Base-by-base conservation (phyloP, 495 filamentous ascomycete genomes). In the Penicillium maclennaniae region DNA sequence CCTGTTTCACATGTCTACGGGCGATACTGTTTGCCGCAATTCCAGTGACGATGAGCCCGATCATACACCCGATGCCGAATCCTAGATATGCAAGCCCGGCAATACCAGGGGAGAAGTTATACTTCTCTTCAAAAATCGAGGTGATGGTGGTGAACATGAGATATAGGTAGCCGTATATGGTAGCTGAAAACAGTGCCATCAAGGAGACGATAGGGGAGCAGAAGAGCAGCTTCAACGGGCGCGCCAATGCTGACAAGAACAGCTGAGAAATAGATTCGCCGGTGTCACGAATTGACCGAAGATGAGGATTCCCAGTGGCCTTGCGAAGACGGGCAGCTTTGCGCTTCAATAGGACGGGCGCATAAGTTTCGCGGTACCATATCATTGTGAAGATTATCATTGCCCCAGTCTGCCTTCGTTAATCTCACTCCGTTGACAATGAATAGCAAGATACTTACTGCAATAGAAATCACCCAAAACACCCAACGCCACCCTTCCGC, bases 401-500 rank as follows among this genome's bases (percentile, higher is more conserved):
- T 21, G 28, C 14, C 6, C 47, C 47, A 19, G 21, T 49, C 47
- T 49, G 34, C 9, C 34, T n/a, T 37, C 6, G n/a, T 37, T 37
- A 37, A n/a, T 7, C 34, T 37, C 10, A 3, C 3, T 37, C 34
- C 3, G 3, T 37, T n/a, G 17, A 17, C 28, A 2, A 39, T 14
- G 3, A 8, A 43, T 17, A 37, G 15, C 6, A 7, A 6, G 4
- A 4, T 69, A 78, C 21, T 66, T 49, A 74, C 49, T 15, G 37
- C 9, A 19, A 56, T 56, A 3, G 37, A 7, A 10, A 77, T 58
- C 10, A 76, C 43, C 59, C 71, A 69, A 15, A 70, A 70, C 0
- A 65, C 60, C 71, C 72, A 76, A 36, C 70, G 60, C 74, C 74
- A 79, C 25, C 72, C 71, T 14, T 49, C 55, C 1, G 69, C 77